Base-by-base conservation (phyloP, 1,139 yeast genomes). In the Suhomyces anneliseae region DNA sequence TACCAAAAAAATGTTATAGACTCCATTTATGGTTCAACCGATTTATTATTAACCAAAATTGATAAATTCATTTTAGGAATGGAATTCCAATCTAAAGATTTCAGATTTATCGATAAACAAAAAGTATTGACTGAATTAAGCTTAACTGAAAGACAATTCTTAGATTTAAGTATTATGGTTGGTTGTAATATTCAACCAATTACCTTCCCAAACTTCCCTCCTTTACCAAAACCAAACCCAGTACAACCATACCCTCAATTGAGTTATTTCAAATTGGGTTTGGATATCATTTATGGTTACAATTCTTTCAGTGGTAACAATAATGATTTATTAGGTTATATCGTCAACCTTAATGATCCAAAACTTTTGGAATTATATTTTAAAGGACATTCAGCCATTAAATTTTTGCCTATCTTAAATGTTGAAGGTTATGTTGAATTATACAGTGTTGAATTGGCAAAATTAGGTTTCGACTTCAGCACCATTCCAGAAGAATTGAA, bases 1-100 rank as follows among this genome's bases (percentile, higher is more conserved):
- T 72, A 78, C 53, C 78, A 76, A 46, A 75, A 70, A 42, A 74
- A 71, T 3, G 66, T 76, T 38, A 79, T 92, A 46, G 95, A 92
- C 64, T 83, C 88, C 1, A 81, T 92, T 35, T 90, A 83, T 64
- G 96, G 96, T 1, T 87, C 97, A 8, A 84, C 92, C 2, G 98
- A 93, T 58, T 75, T 84, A 40, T 69, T 92, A 42, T 71, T 92
- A 61, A 74, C 80, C 12, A 68, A 72, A 36, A 77, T 87, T 36
- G 95, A 87, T 51, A 87, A 82, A 56, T 83, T 90, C 50, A 84
- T 92, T 49, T 66, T 85, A 43, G 82, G 85, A 24, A 78, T 90
- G 77, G 96, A 88, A 53, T 78, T 83, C 53, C 82, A 78, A 47
- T 72, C 78, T 31, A 79, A 78, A 53, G 83, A 79, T 48, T 86